phyloP scores from a whole-genome alignment of 1,284 basidiomycete species.

The Tilletia indica region DNA sequence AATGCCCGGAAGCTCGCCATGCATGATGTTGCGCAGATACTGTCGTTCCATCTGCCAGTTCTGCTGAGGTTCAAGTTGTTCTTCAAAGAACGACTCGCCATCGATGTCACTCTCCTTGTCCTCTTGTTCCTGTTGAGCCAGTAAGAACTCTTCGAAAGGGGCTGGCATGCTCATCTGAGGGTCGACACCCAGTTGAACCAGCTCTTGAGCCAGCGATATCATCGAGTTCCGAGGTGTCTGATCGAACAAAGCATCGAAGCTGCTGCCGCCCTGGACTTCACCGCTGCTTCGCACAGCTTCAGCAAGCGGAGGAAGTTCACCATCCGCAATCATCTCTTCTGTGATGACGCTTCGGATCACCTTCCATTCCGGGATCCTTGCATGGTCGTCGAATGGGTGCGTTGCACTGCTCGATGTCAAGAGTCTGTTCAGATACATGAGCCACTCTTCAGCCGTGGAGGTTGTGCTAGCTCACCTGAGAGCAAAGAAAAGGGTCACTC shows the following conservation, averaged over 20 bases:
- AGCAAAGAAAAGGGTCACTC: conserved; percentile 9
- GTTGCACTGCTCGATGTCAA: not conserved
- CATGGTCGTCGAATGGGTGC: conserved; percentile 8
- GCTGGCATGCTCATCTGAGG: too few species aligned
- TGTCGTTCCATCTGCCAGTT: not conserved
- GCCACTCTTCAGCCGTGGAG: too few species aligned
- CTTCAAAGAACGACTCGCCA: too few species aligned
- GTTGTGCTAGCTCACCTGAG: not conserved
- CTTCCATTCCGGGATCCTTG: not conserved
- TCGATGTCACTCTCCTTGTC: too few species aligned
- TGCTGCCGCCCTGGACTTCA: not conserved
- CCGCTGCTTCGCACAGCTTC: not conserved
- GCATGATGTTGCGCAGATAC: conserved; percentile 9
- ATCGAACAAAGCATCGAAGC: not conserved
- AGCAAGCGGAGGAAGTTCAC: not conserved
- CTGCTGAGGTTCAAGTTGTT: too few species aligned
- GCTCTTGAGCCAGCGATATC: too few species aligned
- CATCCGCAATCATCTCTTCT: conserved; percentile 4
- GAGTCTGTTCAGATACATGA: not conserved
- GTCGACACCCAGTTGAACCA: too few species aligned
- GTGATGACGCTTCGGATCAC: not conserved
- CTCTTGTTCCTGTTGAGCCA: too few species aligned
- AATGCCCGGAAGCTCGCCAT: not conserved
- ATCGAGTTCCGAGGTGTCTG: too few species aligned
- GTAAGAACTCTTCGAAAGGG: too few species aligned